Evolutionary conservation across 2,329 filamentous ascomycete genomes (phyloP), one percentile per base, ranked within the genome.

Genomic region (Aspergillus sclerotialis): DNA sequence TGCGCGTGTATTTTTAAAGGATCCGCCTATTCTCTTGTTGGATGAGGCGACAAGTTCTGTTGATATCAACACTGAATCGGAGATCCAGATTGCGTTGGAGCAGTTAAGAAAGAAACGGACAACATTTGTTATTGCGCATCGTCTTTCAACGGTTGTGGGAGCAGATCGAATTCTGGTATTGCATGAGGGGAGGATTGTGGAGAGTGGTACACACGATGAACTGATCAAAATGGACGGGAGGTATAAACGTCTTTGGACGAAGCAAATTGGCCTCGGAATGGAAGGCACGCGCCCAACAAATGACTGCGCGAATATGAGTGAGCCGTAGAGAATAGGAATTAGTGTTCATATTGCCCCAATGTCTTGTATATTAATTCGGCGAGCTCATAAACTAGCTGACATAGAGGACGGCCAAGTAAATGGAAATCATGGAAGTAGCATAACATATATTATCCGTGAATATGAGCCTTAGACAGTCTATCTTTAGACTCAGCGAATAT

Each of bases 41-140:
- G 65, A 69, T 33, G 65, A 69, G 44, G 65, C 65, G 1, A 68
- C 65, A 3, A 58, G 53, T 12, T 60, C 58, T 3, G 44, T 65
- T 6, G 61, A 67, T 42, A 59, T 60, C 1, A 47, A 60, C 34
- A 59, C 54, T 7, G 61, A 65, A 17, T 33, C 26, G 9, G 37
- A 36, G 5, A 41, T 48, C 13, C 48, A 56, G 23, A 43, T 38
- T 7, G 43, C 54, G 1, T 42, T 49, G 31, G 41, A 42, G 5
- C 38, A 39, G 24, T 18, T 42, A 11, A 40, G 35, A 14, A 19
- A 27, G 14, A 40, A 33, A 7, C 39, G 58, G n/a, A 61, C 58
- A 10, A 60, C 52, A 5, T 34, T 62, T 35, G 48, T 54, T 4
- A 52, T 64, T 34, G 60, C 61, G 8, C 60, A 65, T 40, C 57